Percentiles rank a stretch among this genome's conserved stretches.
Evolutionary conservation across 2,329 filamentous ascomycete genomes (phyloP).

Genomic region (Aspergillus proliferans): DNA sequence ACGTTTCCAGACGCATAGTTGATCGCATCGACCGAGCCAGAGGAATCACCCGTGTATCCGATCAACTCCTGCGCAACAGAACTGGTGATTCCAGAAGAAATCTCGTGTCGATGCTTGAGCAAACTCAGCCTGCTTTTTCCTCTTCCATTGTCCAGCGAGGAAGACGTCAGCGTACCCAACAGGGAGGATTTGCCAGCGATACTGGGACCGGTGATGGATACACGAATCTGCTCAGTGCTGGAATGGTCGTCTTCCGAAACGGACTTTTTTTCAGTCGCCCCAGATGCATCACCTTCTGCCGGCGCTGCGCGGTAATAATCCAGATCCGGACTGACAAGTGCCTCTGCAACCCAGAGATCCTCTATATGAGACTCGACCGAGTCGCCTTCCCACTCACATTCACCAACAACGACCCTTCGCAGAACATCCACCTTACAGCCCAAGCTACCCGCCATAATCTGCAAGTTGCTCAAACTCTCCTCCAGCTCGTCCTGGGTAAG

Average conservation of each 20-base stretch:
- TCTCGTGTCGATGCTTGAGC: slow-evolving; percentile 87
- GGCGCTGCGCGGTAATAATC: slow-evolving; percentile 33
- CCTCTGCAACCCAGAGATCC: slow-evolving; percentile 82
- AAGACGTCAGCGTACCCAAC: slow-evolving; percentile 80
- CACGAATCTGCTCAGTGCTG: slow-evolving; percentile 66
- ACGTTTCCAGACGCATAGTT: slow-evolving; percentile 85
- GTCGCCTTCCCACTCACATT: slow-evolving; percentile 57
- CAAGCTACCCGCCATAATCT: slow-evolving; percentile 85
- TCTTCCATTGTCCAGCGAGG: slow-evolving; percentile 81
- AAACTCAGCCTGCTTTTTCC: slow-evolving; percentile 84
- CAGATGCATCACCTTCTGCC: not conserved
- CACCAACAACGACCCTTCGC: slow-evolving; percentile 75
- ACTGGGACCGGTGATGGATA: slow-evolving; percentile 83
- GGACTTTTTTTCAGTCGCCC: slow-evolving; percentile 4
- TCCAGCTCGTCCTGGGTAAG: slow-evolving; percentile 85
- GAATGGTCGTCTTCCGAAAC: slow-evolving; percentile 33
- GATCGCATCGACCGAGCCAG: slow-evolving; percentile 48
- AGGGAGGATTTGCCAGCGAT: slow-evolving; percentile 89
- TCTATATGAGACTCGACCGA: slow-evolving; percentile 33
- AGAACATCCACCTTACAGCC: slow-evolving; percentile 79
- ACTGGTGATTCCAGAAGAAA: slow-evolving; percentile 84
- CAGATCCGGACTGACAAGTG: slow-evolving; percentile 71
- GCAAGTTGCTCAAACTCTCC: slow-evolving; percentile 78
- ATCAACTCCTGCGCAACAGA: slow-evolving; percentile 91
- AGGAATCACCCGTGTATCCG: slow-evolving; percentile 56